Conservation (phyloP, 352 stramenopile species). For the Phytophthora rubi region DNA sequence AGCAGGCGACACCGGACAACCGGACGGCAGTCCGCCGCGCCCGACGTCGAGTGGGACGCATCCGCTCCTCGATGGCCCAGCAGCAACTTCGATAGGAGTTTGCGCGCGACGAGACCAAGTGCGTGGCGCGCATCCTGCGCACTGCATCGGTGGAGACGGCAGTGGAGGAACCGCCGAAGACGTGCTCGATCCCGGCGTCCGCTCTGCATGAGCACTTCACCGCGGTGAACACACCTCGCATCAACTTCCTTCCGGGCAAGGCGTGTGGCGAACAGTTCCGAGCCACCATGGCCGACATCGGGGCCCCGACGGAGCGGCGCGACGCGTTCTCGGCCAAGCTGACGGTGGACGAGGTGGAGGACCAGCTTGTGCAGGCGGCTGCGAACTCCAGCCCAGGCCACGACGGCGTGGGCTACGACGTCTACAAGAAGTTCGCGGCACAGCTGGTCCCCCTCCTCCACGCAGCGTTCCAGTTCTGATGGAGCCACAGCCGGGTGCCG, state of each 20-base stretch:
- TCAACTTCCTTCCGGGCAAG: too few relatives aligned
- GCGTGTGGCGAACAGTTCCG: background rate
- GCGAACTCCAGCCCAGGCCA: slow-evolving; percentile 14
- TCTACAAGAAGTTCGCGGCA: slow-evolving; percentile 7
- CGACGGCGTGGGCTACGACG: slow-evolving; percentile 32
- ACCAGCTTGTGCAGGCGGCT: slow-evolving; percentile 12
- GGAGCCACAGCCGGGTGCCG: background rate
- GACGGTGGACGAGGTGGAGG: slow-evolving; percentile 12
- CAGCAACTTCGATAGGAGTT: too few relatives aligned
- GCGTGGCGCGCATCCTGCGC: too few relatives aligned
- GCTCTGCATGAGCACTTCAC: too few relatives aligned
- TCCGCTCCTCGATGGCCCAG: too few relatives aligned
- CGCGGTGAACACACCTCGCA: too few relatives aligned
- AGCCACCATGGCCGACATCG: background rate
- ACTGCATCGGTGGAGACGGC: background rate
- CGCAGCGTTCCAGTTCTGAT: slow-evolving; percentile 1
- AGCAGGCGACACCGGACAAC: too few relatives aligned
- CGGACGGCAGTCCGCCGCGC: too few relatives aligned
- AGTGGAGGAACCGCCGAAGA: background rate
- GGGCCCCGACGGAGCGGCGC: too few relatives aligned
- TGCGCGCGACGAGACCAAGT: too few relatives aligned
- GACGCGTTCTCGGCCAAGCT: background rate
- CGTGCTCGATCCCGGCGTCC: too few relatives aligned
- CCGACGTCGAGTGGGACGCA: too few relatives aligned
- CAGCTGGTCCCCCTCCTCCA: slow-evolving; percentile 28